Conservation (phyloP, 495 filamentous ascomycete species). For the Tuber borchii region DNA sequence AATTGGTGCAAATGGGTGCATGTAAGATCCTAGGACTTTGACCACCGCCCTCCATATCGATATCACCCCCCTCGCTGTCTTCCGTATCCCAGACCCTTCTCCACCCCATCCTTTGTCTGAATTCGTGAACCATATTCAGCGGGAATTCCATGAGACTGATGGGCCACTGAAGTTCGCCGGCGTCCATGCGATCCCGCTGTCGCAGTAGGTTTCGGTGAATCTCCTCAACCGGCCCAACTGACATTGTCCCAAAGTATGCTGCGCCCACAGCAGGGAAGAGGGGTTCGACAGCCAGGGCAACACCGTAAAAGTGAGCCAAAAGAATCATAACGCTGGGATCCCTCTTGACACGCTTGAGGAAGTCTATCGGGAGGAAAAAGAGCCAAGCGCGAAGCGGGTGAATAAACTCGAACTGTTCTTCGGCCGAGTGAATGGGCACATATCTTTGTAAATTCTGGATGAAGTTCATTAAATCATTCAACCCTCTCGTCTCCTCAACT, state of each 20-base stretch:
- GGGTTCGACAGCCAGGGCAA: slow-evolving; percentile 77
- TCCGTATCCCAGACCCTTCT: slow-evolving; percentile 23
- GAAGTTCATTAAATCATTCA: slow-evolving; percentile 74
- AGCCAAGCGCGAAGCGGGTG: slow-evolving; percentile 83
- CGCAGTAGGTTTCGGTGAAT: slow-evolving; percentile 58
- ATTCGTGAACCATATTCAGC: slow-evolving; percentile 55
- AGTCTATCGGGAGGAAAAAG: slow-evolving; percentile 81
- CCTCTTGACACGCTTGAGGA: slow-evolving; percentile 53
- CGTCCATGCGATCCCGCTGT: slow-evolving; percentile 47
- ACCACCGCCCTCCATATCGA: slow-evolving; percentile 23
- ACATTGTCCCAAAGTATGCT: slow-evolving; percentile 73
- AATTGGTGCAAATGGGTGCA: slow-evolving; percentile 18
- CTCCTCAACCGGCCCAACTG: slow-evolving; percentile 67
- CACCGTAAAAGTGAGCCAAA: slow-evolving; percentile 84
- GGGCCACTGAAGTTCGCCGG: slow-evolving; percentile 49
- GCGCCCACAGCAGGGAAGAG: slow-evolving; percentile 86
- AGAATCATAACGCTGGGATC: slow-evolving; percentile 67
- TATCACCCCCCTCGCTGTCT: slow-evolving; percentile 16
- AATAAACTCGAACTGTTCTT: slow-evolving; percentile 80
- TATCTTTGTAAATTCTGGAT: slow-evolving; percentile 69
- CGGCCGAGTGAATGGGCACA: slow-evolving; percentile 62
- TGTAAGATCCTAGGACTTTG: slow-evolving; percentile 9
- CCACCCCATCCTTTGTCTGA: slow-evolving; percentile 59
- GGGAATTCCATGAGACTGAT: slow-evolving; percentile 58
- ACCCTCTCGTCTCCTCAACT: slow-evolving; percentile 64